Percentiles rank a stretch among this genome's conserved stretches.
Conservation (phyloP, 1,284 basidiomycete genomes). For the Takashimella tepidaria region DNA sequence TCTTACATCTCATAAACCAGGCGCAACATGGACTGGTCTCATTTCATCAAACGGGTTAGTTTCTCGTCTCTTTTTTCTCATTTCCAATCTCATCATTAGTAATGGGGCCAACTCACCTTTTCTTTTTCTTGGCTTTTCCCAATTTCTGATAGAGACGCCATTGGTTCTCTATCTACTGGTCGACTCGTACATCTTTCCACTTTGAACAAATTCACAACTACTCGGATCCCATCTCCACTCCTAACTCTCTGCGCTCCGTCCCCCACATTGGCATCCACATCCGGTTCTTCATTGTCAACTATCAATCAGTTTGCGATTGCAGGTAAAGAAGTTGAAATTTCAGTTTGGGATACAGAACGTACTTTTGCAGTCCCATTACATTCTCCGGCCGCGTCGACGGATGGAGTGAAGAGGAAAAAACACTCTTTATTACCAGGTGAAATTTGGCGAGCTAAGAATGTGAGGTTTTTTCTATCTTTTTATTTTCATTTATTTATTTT, state of each 20-base stretch:
- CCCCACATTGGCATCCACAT: conserved; percentile 31
- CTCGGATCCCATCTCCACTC: conserved; percentile 30
- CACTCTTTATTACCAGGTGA: conserved; percentile 59
- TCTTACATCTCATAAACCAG: background rate
- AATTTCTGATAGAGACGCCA: conserved; percentile 19
- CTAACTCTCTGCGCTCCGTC: conserved; percentile 50
- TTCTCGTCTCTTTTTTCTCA: conserved; percentile 4
- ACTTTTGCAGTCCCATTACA: conserved; percentile 52
- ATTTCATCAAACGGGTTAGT: conserved; percentile 3
- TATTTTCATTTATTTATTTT: too few species aligned
- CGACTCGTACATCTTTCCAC: conserved; percentile 15
- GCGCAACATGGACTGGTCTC: conserved; percentile 13
- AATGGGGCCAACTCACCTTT: too few species aligned
- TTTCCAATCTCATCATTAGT: too few species aligned
- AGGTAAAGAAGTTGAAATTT: conserved; percentile 82
- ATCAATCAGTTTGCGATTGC: conserved; percentile 83
- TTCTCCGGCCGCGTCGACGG: background rate
- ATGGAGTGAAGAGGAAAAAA: conserved; percentile 63
- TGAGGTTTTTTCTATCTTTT: too few species aligned
- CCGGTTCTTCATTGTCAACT: conserved; percentile 51
- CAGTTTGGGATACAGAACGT: conserved; percentile 69
- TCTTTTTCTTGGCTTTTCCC: background rate
- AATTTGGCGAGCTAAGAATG: conserved; percentile 48
- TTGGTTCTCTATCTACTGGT: conserved; percentile 42
- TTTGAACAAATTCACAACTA: background rate